Percentiles rank a stretch among this genome's conserved stretches.
Evolutionary conservation across 495 filamentous ascomycete species (phyloP).

Genomic region (Tetracladium setigerum): DNA sequence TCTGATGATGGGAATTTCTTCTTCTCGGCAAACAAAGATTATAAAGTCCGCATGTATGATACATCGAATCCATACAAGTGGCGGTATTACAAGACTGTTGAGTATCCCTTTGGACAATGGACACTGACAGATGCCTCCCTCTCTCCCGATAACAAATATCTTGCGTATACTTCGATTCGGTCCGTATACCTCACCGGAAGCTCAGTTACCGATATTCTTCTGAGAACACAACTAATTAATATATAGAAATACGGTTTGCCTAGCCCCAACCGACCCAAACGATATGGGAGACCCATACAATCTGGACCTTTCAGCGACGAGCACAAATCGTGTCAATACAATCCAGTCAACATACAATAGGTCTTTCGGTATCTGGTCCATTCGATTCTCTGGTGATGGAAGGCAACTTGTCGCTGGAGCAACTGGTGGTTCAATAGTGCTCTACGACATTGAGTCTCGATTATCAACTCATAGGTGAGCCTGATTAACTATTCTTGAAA

Average conservation of each 20-base stretch:
- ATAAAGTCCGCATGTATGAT: constrained; percentile 92
- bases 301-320: constrained; percentile 60
- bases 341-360: constrained; percentile 24
- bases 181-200: no score
- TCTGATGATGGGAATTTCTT: constrained; percentile 97
- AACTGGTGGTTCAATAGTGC: constrained; percentile 66
- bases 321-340: constrained; percentile 30
- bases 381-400: constrained; percentile 90
- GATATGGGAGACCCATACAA: constrained; percentile 67
- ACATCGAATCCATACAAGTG: constrained; percentile 93
- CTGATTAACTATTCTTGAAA: no score
- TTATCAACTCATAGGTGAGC: no score
- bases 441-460: constrained; percentile 84
- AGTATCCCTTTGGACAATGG: constrained; percentile 83
- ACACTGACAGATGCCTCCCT: constrained; percentile 91
- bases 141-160: constrained; percentile 83
- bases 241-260: constrained; percentile 58
- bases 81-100: constrained; percentile 91
- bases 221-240: constrained; percentile 2
- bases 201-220: constrained; percentile 31
- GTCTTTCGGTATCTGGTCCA: constrained; percentile 68
- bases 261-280: constrained; percentile 80
- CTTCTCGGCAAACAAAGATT: constrained; percentile 90
- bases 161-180: constrained; percentile 69
- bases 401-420: constrained; percentile 88